Evolutionary conservation across 805 yeast genomes (phyloP), one percentile per base, ranked within the genome.

Genomic region (Cyberlindnera maritima): DNA sequence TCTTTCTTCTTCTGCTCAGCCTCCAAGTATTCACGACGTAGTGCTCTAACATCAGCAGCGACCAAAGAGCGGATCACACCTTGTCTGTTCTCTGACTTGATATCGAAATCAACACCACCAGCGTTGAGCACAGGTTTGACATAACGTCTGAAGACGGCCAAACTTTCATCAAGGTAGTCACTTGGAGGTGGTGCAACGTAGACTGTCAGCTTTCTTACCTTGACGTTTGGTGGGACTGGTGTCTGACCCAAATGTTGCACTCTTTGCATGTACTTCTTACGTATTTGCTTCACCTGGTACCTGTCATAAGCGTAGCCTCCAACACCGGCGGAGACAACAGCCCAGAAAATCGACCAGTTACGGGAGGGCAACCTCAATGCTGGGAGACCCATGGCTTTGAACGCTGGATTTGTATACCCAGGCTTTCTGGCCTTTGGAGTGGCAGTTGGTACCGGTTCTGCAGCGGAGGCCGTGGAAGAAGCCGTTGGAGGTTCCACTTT

Each of bases 161-260:
- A 61, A 11, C 92, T 80, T 47, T 81, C 84, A 36, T 83, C 94
- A 41, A 92, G 67, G 56, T 80, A 88, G 63, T 92, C 97, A 58
- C 88, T 87, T 18, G 99, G 98, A 9, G 98, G 97, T n/a, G 99
- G 99, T 0, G 96, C 96, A 47, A 91, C 77, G 63, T 83, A 91
- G 2, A 94, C 81, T 2, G 87, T 80, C 39, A 94, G 70, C 56
- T 83, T 87, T 49, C 99, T 75, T 2, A 96, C 88, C 18, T 76
- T 58, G 44, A 75, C 72, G 47, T 77, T 68, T 1, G 81, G 65
- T 2, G 63, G 61, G 36, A 82, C 57, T 15, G 77, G 76, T 23
- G 63, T 71, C 21, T 76, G 62, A 13, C 92, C 79, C 38, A 77
- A 63, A 14, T 64, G 67, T 38, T 79, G 68, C 2, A 88, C 96